Base-by-base conservation (phyloP, 1,284 basidiomycete species). In the Cryptococcus maquisensis region DNA sequence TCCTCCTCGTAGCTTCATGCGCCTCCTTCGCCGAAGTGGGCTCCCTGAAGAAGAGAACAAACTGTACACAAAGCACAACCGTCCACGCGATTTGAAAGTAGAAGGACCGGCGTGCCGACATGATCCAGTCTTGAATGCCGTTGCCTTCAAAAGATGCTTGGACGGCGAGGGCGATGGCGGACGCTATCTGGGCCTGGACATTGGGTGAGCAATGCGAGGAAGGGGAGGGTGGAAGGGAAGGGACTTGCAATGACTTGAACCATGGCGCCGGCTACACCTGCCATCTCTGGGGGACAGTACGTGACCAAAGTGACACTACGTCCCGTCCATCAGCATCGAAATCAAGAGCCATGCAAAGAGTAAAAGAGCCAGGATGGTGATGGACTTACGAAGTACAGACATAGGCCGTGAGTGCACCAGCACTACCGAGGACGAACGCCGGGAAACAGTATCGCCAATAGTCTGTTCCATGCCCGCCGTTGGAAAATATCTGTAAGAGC, bases 361-460 rank as follows among this genome's bases (percentile, higher is more conserved):
- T n/a, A n/a, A 10, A 28, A 28, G 28, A 28, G 28, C 3, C 7
- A 28, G 28, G 10, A 10, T 28, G 9, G 21, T 3, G 23, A 24
- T 7, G 12, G 3, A 52, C 60, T 56, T 43, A 57, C 52, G 53
- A 57, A 2, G 56, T 46, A 40, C 59, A 66, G 52, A 68, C 61
- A 58, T 59, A 68, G 38, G 57, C 54, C 15, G 54, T 46, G 44
- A 66, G 57, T 8, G 66, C 62, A 32, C 65, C 68, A 8, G 55
- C 51, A 16, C 46, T 57, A 24, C 64, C 65, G 28, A 67, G 20
- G 36, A 66, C 37, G 55, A 62, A 69, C 7, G 59, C 68, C 5
- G 69, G 69, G 58, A 75, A 73, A 45, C 59, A 56, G 55, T 54
- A 71, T 41, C 55, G 55, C 73, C 73, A 75, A 59, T 75, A 75